Base-by-base conservation (phyloP, 2,329 filamentous ascomycete genomes). In the Neurospora crassa region DNA sequence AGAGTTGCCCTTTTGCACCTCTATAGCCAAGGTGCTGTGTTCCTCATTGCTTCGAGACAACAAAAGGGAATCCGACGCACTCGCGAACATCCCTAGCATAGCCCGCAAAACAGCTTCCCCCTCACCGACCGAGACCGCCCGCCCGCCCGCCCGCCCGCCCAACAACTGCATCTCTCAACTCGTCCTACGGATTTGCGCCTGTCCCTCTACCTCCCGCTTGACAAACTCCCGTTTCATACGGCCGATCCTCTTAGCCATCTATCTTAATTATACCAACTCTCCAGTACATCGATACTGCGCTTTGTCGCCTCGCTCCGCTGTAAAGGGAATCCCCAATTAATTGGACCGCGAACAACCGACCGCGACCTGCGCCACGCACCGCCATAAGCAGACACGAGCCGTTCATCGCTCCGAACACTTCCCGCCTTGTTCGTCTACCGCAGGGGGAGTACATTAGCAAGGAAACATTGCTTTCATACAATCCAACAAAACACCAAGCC, bases 361-460 rank as follows among this genome's bases (percentile, higher is more conserved):
- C 53, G 18, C 29, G 11, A 37, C 53, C 24, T 63, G 53, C 29
- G 53, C 53, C 73, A 72, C 5, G n/a, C 78, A 77, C 71, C 78
- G 78, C 70, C 78, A 77, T n/a, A 34, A 18, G 29, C 53, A 63
- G 53, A 37, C 53, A 37, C 53, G 8, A 63, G 29, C 29, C 53
- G 14, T 18, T 18, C 16, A 12, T 37, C 53, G 4, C 7, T 63
- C 29, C 53, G 24, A 29, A 37, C 2, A 18, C 53, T 63, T 34
- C 24, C n/a, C 29, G 47, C 16, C 53, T 63, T 37, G 29, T 29
- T n/a, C 29, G 53, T 37, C 53, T 10, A 37, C 53, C 14, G 53
- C 29, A 14, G 53, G 24, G 53, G 8, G 10, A 59, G 47, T 3
- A 24, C 34, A 34, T 10, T 3, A 16, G 5, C 16, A 29, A 5